Base-by-base conservation (phyloP, 2,329 filamentous ascomycete genomes). In the Talaromyces sp. region DNA sequence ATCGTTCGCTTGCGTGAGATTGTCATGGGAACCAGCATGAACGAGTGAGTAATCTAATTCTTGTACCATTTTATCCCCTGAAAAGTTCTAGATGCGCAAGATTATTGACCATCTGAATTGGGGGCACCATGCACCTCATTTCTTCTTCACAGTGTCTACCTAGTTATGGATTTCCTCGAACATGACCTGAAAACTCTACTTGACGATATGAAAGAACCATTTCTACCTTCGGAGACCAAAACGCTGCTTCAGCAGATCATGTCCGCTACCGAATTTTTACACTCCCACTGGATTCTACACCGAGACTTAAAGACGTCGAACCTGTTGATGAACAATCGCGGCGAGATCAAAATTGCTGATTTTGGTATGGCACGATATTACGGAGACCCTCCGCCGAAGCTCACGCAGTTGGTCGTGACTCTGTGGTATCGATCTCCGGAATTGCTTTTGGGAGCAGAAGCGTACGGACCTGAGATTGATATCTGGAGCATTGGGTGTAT, bases 401-500 rank as follows among this genome's bases (percentile, higher is more conserved):
- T 98, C 63, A 98, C 95, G 2, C 90, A 93, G 72, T 85, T 98
- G 54, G 95, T 99, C 64, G 93, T 98, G 19, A 99, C 95, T 7
- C 84, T 99, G 7, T 99, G 95, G 95, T 99, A 99, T 75, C 90
- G 95, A 61, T 85, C 91, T 0, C 95, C 95, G 0, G 95, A 98
- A 76, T 84, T 98, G 11, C 84, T 99, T 1, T 86, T 98, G 3
- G 95, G 95, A 6, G 81, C 90, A 0, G 84, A 85, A 39, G 83
- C 82, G 17, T 99, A 99, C 78, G 88, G 84, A 62, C 79, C 83
- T 0, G 85, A 90, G 63, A 83, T 98, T 68, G 95, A 98, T 77
- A 90, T 98, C 84, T 99, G 95, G 95, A 96, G 90, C 76, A 81
- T 98, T 3, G 95, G 95, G 13, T 98, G 95, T 77, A 92, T 99